These are phyloP conservation scores for Sodiomyces alkalinus DNA, from an alignment of 2,329 filamentous ascomycete species.

Conservation along the genomic window DNA sequence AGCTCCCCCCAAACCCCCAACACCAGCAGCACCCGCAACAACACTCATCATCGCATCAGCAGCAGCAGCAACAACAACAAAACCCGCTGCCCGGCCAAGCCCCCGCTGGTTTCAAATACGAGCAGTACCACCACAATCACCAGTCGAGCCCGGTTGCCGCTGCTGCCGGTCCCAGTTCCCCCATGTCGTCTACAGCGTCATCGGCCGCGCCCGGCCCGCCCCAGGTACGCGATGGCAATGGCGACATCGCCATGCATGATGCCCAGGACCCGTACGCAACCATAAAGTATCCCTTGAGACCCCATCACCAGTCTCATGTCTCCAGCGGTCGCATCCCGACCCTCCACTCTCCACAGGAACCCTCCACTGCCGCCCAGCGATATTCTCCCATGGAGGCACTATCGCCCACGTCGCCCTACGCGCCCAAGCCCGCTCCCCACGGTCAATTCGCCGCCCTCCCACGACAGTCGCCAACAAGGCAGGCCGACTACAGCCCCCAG, in stretches of 20 bases:
- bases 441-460: constrained; percentile 37
- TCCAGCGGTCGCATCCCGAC: constrained; percentile 36
- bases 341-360: constrained; percentile 60
- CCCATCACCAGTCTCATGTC: constrained; percentile 61
- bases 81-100: constrained; percentile 18
- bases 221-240: constrained; percentile 54
- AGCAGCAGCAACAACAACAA: constrained; percentile 11
- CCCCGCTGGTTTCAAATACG: constrained; percentile 49
- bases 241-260: constrained; percentile 79
- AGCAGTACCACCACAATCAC: constrained; percentile 50
- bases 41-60: constrained; percentile 18
- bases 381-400: constrained; percentile 94
- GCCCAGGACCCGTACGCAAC: constrained; percentile 66
- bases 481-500: constrained; percentile 43
- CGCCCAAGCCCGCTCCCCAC: constrained; percentile 35
- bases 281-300: constrained; percentile 72
- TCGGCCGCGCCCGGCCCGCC: too few relatives aligned
- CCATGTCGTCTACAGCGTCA: too few relatives aligned
- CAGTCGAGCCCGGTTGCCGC: constrained; percentile 19
- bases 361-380: constrained; percentile 71
- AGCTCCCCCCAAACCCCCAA: constrained; percentile 18
- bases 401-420: constrained; percentile 68
- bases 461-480: constrained; percentile 67
- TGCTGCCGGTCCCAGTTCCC: constrained; percentile 41
- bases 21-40: too few relatives aligned